These are phyloP conservation scores for Citrus hindsii DNA, from an alignment of 345 rosid genomes.

Conservation along the genomic window DNA sequence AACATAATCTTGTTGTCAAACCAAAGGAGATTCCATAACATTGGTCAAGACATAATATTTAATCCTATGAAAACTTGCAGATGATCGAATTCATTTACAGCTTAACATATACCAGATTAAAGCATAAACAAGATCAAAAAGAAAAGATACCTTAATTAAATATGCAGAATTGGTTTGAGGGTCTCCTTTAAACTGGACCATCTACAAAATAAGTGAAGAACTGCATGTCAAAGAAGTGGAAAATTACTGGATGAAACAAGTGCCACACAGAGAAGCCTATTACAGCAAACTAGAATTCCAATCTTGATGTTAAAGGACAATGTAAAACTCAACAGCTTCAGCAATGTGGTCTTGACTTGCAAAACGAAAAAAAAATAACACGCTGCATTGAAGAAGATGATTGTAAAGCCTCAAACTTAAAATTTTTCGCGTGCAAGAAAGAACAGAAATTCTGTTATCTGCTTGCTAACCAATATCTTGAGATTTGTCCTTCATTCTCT, in stretches of 20 bases:
- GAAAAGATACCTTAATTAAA: constrained; percentile 51
- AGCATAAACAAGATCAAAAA: not conserved
- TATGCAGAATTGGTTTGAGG: constrained; percentile 66
- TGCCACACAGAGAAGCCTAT: not conserved
- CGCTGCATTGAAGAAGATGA: not conserved
- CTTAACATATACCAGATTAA: not conserved
- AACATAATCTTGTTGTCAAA: not conserved
- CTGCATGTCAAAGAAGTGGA: constrained; percentile 80
- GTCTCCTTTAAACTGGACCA: constrained; percentile 61
- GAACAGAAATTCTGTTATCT: not conserved
- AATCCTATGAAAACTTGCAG: not conserved
- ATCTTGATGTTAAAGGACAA: not conserved
- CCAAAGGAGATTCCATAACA: not conserved
- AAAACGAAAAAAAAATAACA: not conserved
- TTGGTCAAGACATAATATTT: not conserved
- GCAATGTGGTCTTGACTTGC: not conserved
- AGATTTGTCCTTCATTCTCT: not conserved
- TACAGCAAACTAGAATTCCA: not conserved
- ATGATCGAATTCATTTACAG: not conserved
- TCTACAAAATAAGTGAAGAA: constrained; percentile 90
- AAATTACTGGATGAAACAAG: constrained; percentile 55
- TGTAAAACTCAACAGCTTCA: not conserved
- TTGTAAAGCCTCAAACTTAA: not conserved
- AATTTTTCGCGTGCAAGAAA: not conserved
- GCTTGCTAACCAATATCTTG: not conserved